A percentile compares a stretch with the other conserved stretches of the same genome.
Evolutionary conservation across 306 rosid genomes (phyloP).

Genomic region (Herpetospermum pedunculosum): DNA sequence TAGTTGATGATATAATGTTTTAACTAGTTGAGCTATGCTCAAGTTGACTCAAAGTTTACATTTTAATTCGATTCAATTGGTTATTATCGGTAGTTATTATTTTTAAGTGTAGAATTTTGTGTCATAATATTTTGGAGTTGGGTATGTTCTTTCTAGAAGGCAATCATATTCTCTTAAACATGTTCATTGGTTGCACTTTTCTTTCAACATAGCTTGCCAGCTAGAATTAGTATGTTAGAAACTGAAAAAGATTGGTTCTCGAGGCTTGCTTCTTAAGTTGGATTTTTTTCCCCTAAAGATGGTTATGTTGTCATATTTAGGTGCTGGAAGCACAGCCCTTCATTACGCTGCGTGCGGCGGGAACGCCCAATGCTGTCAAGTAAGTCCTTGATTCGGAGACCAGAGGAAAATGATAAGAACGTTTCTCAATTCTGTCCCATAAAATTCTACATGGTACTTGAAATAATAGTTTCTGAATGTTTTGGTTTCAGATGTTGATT

Average conservation of each 20-base stretch:
- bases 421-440: conserved; percentile 2
- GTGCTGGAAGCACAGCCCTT: conserved; percentile 93
- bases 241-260: not conserved
- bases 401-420: not conserved
- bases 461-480: conserved; percentile 10
- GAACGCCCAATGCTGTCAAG: conserved; percentile 89
- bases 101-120: not conserved
- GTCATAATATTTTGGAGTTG: not conserved
- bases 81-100: too few species aligned
- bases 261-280: not conserved
- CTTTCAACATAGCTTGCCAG: not conserved
- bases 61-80: not conserved
- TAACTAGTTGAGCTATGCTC: not conserved
- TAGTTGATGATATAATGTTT: not conserved
- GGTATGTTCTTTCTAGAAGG: not conserved
- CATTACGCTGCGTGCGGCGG: conserved; percentile 98
- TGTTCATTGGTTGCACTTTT: not conserved
- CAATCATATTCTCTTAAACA: not conserved
- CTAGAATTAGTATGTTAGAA: not conserved
- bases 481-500: conserved; percentile 66
- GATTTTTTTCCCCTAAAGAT: not conserved
- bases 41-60: not conserved
- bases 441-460: not conserved
- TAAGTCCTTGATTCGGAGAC: conserved; percentile 21
- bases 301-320: conserved; percentile 19